A percentile compares a stretch with the other conserved stretches of the same genome.
These are phyloP conservation scores for Irineochytrium annulatum DNA, from an alignment of 192 early-diverging fungal genomes.

Conservation along the genomic window DNA sequence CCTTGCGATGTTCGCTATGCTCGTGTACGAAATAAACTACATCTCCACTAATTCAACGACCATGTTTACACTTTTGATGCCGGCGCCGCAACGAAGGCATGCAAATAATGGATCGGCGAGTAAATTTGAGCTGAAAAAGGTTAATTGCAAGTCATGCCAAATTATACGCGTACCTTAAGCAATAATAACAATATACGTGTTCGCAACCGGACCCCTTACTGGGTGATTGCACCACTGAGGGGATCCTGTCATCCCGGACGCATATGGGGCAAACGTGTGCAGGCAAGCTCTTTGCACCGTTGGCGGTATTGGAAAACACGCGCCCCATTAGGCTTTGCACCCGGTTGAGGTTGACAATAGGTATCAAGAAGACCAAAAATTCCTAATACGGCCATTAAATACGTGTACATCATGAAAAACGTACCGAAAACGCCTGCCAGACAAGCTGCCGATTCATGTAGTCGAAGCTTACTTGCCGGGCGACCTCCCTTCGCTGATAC, in stretches of 20 bases:
- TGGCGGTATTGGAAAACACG: slow-evolving; percentile 40
- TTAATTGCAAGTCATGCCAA: no score
- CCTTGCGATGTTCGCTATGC: no score
- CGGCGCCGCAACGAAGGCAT: no score
- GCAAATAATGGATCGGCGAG: no score
- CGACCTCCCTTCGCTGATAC: slow-evolving; percentile 66
- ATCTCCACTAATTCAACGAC: no score
- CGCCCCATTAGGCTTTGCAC: slow-evolving; percentile 45
- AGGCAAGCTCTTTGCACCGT: slow-evolving; percentile 48
- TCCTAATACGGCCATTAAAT: slow-evolving; percentile 54
- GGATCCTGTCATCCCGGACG: slow-evolving; percentile 36
- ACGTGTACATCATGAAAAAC: not conserved
- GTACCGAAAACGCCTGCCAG: slow-evolving; percentile 80
- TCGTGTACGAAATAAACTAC: no score
- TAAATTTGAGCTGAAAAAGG: no score
- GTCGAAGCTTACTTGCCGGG: slow-evolving; percentile 81
- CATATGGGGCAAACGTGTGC: slow-evolving; percentile 76
- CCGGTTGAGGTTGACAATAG: slow-evolving; percentile 69
- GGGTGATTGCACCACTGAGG: slow-evolving; percentile 57
- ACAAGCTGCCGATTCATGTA: slow-evolving; percentile 92
- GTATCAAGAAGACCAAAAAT: slow-evolving; percentile 82
- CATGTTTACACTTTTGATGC: no score
- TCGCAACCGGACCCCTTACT: slow-evolving; percentile 80
- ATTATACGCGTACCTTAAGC: slow-evolving; percentile 64
- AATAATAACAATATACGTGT: slow-evolving; percentile 88